Percentiles rank a stretch among this genome's conserved stretches.
Conservation (phyloP, 495 filamentous ascomycete genomes). For the Evernia prunastri region DNA sequence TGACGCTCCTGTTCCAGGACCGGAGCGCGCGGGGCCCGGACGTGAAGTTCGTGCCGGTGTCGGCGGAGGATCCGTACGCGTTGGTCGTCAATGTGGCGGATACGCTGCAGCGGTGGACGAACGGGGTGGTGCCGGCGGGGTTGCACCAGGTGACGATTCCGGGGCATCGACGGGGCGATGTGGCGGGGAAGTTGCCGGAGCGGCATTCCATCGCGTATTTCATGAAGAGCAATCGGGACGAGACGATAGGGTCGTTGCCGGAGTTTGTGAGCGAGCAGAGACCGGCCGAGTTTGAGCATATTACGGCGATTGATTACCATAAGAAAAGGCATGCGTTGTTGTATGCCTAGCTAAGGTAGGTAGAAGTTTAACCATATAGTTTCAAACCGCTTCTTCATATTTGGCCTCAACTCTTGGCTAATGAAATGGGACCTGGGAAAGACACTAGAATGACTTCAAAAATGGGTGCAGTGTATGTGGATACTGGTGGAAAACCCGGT, state of each 20-base stretch:
- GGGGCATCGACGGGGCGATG: neutral
- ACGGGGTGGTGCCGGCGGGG: conserved; percentile 2
- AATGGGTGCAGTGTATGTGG: no score
- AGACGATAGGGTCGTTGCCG: neutral
- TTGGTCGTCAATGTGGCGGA: conserved; percentile 41
- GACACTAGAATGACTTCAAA: no score
- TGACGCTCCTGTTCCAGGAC: conserved; percentile 47
- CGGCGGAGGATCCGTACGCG: conserved; percentile 30
- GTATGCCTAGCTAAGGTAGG: neutral
- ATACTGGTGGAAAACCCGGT: no score
- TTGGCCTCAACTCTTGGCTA: no score
- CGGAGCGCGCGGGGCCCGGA: conserved; percentile 35
- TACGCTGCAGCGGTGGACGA: conserved; percentile 13
- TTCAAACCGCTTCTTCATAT: no score
- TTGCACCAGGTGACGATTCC: conserved; percentile 13
- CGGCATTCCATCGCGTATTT: conserved; percentile 4
- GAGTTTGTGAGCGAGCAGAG: conserved; percentile 2
- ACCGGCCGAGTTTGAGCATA: neutral
- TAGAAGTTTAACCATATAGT: no score
- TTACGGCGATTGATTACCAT: conserved; percentile 14
- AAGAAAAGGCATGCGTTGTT: neutral
- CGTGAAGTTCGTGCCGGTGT: conserved; percentile 35
- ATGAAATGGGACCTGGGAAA: no score
- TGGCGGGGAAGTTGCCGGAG: neutral
- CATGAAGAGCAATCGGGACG: neutral